phyloP scores from a whole-genome alignment of 1,284 basidiomycete species.

The Austropuccinia psidii region DNA sequence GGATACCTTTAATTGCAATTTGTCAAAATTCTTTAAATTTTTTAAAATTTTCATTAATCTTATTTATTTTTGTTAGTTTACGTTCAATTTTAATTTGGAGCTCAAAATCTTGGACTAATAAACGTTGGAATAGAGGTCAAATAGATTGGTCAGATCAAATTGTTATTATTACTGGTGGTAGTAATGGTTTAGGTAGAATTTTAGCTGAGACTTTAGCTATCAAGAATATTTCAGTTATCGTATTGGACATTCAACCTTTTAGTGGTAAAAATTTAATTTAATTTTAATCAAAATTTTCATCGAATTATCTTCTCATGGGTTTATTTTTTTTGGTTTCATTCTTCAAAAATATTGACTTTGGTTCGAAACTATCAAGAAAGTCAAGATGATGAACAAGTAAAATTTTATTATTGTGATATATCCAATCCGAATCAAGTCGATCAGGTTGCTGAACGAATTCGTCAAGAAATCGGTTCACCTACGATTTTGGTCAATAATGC shows the following conservation, averaged over 20 bases:
- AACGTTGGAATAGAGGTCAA: not conserved
- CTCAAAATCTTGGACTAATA: slow-evolving; percentile 17
- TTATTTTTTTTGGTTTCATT: not conserved
- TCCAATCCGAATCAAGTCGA: not conserved
- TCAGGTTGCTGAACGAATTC: slow-evolving; percentile 5
- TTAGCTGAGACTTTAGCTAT: slow-evolving; percentile 9
- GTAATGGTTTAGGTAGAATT: slow-evolving; percentile 9
- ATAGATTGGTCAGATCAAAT: slow-evolving; percentile 28
- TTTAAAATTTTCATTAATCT: not conserved
- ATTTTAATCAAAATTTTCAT: not conserved
- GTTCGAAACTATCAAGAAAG: not conserved
- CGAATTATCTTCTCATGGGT: not conserved
- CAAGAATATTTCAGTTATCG: slow-evolving; percentile 8
- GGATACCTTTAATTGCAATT: slow-evolving; percentile 15
- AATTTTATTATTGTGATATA: slow-evolving; percentile 29
- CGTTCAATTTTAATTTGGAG: not conserved
- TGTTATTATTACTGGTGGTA: slow-evolving; percentile 18
- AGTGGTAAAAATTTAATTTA: not conserved
- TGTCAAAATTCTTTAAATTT: not conserved
- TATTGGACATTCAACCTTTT: slow-evolving; percentile 17
- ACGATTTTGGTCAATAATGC: slow-evolving; percentile 93
- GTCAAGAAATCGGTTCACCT: slow-evolving; percentile 65
- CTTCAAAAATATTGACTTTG: not conserved
- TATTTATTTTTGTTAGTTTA: not conserved
- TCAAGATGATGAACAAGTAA: not conserved